Evolutionary conservation across 129 eudicot species (phyloP).

Genomic region (Solidago caesia): DNA sequence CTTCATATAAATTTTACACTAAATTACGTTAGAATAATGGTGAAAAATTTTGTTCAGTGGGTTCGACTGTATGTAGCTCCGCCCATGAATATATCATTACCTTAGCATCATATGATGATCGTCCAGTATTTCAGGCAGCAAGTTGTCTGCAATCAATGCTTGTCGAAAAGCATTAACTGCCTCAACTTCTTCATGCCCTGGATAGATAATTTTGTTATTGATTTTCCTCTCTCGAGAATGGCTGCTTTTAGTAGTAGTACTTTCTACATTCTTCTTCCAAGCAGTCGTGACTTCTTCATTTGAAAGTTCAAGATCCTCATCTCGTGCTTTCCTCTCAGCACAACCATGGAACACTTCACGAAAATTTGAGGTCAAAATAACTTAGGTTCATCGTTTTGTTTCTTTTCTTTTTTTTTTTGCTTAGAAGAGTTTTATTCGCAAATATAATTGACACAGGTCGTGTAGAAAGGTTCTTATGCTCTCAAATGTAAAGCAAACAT

Average conservation of each 20-base stretch:
- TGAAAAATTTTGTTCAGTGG: too few species aligned
- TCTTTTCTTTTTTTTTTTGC: too few species aligned
- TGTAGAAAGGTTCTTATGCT: background rate
- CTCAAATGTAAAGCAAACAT: background rate
- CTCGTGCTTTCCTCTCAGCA: slow-evolving; percentile 30
- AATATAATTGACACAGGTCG: background rate
- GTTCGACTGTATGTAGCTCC: too few species aligned
- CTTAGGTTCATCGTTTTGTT: too few species aligned
- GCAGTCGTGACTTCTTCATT: slow-evolving; percentile 31
- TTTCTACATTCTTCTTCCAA: slow-evolving; percentile 48
- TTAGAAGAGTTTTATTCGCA: too few species aligned
- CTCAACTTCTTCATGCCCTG: slow-evolving; percentile 56
- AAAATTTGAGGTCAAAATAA: background rate
- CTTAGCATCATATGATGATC: slow-evolving; percentile 71
- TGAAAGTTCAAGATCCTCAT: slow-evolving; percentile 28
- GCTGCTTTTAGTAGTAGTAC: slow-evolving; percentile 43
- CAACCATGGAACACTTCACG: slow-evolving; percentile 15
- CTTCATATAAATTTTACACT: too few species aligned
- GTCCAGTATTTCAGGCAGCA: slow-evolving; percentile 64
- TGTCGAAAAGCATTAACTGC: slow-evolving; percentile 62
- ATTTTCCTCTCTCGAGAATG: slow-evolving; percentile 53
- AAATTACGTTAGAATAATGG: too few species aligned
- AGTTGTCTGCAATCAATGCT: slow-evolving; percentile 48
- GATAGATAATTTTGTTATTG: slow-evolving; percentile 45
- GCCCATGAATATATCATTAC: slow-evolving; percentile 22